These are phyloP conservation scores for Calocybe gangraenosa DNA, from an alignment of 768 basidiomycete genomes.

Conservation along the genomic window DNA sequence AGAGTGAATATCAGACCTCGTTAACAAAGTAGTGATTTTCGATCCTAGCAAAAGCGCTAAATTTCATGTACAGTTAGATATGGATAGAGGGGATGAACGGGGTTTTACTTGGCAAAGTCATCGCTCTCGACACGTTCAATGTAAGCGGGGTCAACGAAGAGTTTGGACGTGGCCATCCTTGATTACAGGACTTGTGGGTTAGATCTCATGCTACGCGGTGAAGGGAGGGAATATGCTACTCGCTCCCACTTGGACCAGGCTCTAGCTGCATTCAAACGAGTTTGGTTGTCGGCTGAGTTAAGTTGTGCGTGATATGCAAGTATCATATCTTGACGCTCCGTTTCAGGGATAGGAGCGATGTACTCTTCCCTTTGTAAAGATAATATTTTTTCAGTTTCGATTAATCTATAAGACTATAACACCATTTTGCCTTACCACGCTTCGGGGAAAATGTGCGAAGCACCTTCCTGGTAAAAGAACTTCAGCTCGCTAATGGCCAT, in stretches of 20 bases:
- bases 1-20: slow-evolving; percentile 37
- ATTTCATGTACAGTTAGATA: not conserved
- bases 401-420: not conserved
- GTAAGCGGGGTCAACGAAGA: slow-evolving; percentile 65
- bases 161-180: slow-evolving; percentile 81
- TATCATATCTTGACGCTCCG: slow-evolving; percentile 76
- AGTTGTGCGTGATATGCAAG: slow-evolving; percentile 81
- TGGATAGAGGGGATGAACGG: slow-evolving; percentile 1
- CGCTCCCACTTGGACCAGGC: slow-evolving; percentile 93
- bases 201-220: not conserved
- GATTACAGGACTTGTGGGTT: not conserved
- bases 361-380: slow-evolving; percentile 68
- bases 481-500: slow-evolving; percentile 55
- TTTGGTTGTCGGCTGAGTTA: slow-evolving; percentile 64
- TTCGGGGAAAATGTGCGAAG: slow-evolving; percentile 81
- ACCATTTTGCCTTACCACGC: slow-evolving; percentile 75
- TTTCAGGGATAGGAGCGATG: slow-evolving; percentile 73
- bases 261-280: slow-evolving; percentile 64
- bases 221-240: slow-evolving; percentile 24
- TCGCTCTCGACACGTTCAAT: slow-evolving; percentile 68
- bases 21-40: slow-evolving; percentile 93
- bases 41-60: slow-evolving; percentile 80
- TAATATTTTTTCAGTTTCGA: not conserved
- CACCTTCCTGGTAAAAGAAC: slow-evolving; percentile 91
- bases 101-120: slow-evolving; percentile 67